phyloP scores from a whole-genome alignment of 2,329 filamentous ascomycete genomes.

The Phaeosphaeriaceae sp. region DNA sequence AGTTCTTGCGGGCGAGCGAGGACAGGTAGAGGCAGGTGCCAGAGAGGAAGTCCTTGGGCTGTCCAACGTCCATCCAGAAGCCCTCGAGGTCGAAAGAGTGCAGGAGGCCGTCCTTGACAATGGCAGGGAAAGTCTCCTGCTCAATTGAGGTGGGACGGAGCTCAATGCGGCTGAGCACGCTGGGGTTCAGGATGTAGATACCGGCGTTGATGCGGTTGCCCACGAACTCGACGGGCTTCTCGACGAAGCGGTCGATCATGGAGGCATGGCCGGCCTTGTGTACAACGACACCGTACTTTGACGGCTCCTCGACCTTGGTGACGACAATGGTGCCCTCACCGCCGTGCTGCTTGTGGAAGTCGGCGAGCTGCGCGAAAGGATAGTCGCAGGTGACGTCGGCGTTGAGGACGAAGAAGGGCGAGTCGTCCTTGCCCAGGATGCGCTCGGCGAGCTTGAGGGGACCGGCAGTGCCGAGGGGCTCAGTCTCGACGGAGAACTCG shows the following conservation, averaged over 20 bases:
- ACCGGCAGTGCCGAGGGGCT: conserved; percentile 93
- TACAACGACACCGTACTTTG: conserved; percentile 98
- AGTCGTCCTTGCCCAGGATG: conserved; percentile 90
- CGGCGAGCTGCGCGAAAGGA: conserved; percentile 87
- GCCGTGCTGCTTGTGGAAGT: conserved; percentile 92
- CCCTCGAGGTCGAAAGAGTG: conserved; percentile 97
- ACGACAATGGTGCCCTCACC: conserved; percentile 97
- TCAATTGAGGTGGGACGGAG: conserved; percentile 96
- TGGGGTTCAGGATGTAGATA: conserved; percentile 97
- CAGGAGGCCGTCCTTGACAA: conserved; percentile 86
- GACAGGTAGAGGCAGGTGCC: conserved; percentile 97
- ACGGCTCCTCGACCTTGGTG: conserved; percentile 98
- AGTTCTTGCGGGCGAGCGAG: conserved; percentile 87
- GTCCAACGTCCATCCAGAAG: conserved; percentile 99
- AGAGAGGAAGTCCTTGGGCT: conserved; percentile 97
- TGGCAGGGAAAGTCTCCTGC: conserved; percentile 97
- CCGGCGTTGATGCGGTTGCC: conserved; percentile 99
- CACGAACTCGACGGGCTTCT: conserved; percentile 98
- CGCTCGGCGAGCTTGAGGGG: conserved; percentile 94
- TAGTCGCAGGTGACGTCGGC: conserved; percentile 98
- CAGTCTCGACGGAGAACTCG: conserved; percentile 94
- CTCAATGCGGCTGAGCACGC: conserved; percentile 88
- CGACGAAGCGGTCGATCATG: conserved; percentile 96
- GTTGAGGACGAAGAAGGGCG: conserved; percentile 97
- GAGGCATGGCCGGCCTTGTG: conserved; percentile 93